Percentiles rank a stretch among this genome's conserved stretches.
Evolutionary conservation across 1,139 yeast genomes (phyloP).

Genomic region (Taiozyma sp.): DNA sequence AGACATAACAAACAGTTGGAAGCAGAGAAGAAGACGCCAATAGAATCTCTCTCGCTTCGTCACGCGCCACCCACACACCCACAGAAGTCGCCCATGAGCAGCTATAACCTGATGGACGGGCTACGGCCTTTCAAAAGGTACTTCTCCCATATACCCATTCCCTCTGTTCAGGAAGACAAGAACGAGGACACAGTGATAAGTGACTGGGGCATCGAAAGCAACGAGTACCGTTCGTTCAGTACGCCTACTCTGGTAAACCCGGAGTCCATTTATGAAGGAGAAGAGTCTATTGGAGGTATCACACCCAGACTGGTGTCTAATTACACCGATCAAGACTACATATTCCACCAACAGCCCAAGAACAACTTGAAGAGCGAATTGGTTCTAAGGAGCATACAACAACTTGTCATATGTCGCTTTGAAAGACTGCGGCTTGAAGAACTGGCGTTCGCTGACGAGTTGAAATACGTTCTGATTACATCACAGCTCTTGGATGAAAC

Average conservation of each 20-base stretch:
- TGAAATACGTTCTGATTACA: conserved; percentile 37
- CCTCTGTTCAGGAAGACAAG: not conserved
- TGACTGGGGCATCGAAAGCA: conserved; percentile 23
- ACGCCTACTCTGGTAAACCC: conserved; percentile 22
- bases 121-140: conserved; percentile 20
- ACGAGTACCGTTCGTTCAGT: conserved; percentile 11
- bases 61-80: not conserved
- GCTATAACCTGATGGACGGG: conserved; percentile 16
- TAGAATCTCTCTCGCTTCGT: too few species aligned
- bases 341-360: not conserved
- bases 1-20: too few species aligned
- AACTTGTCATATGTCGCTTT: not conserved
- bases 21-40: too few species aligned
- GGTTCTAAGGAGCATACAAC: not conserved
- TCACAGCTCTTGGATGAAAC: conserved; percentile 36
- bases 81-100: not conserved
- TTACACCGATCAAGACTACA: not conserved
- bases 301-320: not conserved
- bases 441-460: conserved; percentile 35
- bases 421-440: not conserved
- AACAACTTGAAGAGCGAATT: not conserved
- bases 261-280: conserved; percentile 6
- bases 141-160: conserved; percentile 8
- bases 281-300: conserved; percentile 5
- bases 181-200: conserved; percentile 10